Conservation (phyloP, 805 yeast genomes). For the Cyberlindnera sargentensis region DNA sequence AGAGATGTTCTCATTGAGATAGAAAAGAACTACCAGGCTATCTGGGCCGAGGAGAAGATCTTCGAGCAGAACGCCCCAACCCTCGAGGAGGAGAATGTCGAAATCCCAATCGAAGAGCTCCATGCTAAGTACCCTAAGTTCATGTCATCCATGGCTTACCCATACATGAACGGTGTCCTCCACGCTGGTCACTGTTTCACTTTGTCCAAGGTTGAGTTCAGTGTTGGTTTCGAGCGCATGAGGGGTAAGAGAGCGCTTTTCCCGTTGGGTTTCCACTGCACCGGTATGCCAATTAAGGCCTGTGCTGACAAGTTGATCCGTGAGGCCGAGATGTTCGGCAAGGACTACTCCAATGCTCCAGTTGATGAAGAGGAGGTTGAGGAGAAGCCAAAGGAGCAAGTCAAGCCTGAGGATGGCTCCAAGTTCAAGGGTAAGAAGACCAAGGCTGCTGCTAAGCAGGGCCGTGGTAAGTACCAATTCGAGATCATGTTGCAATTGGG, state of each 20-base stretch:
- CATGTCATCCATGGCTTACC: conserved; percentile 93
- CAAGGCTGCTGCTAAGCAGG: conserved; percentile 88
- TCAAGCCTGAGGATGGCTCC: conserved; percentile 66
- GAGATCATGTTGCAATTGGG: conserved; percentile 96
- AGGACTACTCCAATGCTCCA: conserved; percentile 65
- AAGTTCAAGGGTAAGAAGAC: conserved; percentile 89
- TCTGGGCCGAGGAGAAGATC: conserved; percentile 79
- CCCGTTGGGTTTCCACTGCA: conserved; percentile 98
- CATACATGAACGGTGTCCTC: conserved; percentile 96
- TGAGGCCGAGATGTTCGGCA: conserved; percentile 86
- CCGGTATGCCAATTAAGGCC: conserved; percentile 97
- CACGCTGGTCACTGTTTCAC: conserved; percentile 98
- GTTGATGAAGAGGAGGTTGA: conserved; percentile 47
- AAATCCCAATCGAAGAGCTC: conserved; percentile 48
- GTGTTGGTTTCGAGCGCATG: conserved; percentile 91
- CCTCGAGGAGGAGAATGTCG: conserved; percentile 49
- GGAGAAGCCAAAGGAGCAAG: conserved; percentile 24
- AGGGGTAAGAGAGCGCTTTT: conserved; percentile 83
- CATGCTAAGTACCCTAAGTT: conserved; percentile 77
- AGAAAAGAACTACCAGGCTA: conserved; percentile 79
- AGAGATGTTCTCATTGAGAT: conserved; percentile 86
- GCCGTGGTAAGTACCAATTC: conserved; percentile 88
- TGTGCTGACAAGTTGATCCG: conserved; percentile 91
- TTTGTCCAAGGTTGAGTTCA: conserved; percentile 84
- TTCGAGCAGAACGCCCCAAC: conserved; percentile 89